A percentile compares a stretch with the other conserved stretches of the same genome.
phyloP scores from a whole-genome alignment of 139 green algal genomes.

The Volvox africanus region DNA sequence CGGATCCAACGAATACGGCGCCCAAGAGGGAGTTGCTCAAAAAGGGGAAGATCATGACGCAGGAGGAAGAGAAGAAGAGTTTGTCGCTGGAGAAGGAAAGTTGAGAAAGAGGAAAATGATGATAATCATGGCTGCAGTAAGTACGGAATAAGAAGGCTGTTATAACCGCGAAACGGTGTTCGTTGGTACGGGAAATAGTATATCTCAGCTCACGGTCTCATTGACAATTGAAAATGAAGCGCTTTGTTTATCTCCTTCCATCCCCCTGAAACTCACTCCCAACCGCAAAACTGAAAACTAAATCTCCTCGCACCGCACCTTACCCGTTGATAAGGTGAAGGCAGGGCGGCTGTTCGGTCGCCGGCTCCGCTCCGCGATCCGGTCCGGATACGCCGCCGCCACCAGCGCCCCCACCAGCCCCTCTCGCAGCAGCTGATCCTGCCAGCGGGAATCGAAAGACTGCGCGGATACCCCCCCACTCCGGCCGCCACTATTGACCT shows the following conservation, averaged over 20 bases:
- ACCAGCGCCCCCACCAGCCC: conserved; percentile 64
- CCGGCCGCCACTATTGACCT: not conserved
- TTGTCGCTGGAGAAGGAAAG: no score
- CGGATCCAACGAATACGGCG: not conserved
- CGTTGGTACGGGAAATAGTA: no score
- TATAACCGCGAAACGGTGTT: no score
- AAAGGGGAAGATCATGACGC: no score
- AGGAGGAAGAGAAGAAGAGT: no score
- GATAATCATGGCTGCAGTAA: no score
- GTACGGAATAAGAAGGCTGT: not conserved
- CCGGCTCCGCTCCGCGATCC: conserved; percentile 58
- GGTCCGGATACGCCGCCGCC: conserved; percentile 74
- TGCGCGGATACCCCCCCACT: not conserved
- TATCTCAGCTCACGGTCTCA: no score
- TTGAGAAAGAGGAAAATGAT: no score
- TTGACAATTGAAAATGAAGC: no score
- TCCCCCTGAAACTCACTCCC: not conserved
- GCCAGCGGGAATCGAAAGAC: not conserved
- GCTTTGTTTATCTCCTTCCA: not conserved
- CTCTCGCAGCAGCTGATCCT: conserved; percentile 45
- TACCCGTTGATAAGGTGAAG: conserved; percentile 26
- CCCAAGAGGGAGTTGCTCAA: not conserved
- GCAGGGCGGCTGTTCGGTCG: conserved; percentile 5
- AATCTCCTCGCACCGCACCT: not conserved
- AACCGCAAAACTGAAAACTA: no score